Conservation (phyloP, 2,329 filamentous ascomycete genomes). For the Fusarium sp. region DNA sequence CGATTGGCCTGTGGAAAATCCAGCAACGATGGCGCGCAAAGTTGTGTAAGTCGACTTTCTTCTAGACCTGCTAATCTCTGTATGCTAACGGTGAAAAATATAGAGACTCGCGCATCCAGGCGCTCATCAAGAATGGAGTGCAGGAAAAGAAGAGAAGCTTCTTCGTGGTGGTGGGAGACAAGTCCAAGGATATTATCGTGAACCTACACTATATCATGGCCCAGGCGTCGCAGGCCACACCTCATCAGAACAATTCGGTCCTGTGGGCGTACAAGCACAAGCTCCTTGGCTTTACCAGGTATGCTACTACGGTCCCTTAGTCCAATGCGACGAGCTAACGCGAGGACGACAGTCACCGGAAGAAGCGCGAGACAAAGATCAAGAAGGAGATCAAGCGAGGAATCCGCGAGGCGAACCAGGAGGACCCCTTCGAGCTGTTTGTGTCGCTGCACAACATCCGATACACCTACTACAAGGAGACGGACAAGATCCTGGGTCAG, state of each 20-base stretch:
- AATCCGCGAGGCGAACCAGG: constrained; percentile 86
- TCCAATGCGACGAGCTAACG: constrained; percentile 31
- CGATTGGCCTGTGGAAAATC: constrained; percentile 41
- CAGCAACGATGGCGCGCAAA: constrained; percentile 65
- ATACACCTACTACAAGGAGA: constrained; percentile 99
- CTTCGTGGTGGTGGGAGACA: constrained; percentile 92
- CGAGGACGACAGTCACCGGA: constrained; percentile 72
- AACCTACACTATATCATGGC: constrained; percentile 92
- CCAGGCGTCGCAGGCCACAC: constrained; percentile 67
- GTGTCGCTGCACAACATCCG: constrained; percentile 95
- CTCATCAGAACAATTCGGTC: constrained; percentile 90
- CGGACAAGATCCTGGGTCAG: constrained; percentile 96
- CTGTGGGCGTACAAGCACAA: constrained; percentile 99
- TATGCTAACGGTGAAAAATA: constrained; percentile 16
- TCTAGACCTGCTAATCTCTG: accelerated
- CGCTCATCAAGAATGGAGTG: constrained; percentile 88
- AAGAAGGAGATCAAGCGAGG: constrained; percentile 98
- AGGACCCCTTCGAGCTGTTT: constrained; percentile 97
- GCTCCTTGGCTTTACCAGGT: constrained; percentile 87
- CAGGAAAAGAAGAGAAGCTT: constrained; percentile 98
- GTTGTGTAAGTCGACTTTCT: constrained; percentile 53
- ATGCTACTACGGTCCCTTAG: constrained; percentile 14
- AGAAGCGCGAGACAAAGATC: constrained; percentile 98
- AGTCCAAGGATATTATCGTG: constrained; percentile 95
- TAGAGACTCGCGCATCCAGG: constrained; percentile 87